Evolutionary conservation across 176 grass and related monocot species (phyloP).

Genomic region (Cymbopogon citratus): DNA sequence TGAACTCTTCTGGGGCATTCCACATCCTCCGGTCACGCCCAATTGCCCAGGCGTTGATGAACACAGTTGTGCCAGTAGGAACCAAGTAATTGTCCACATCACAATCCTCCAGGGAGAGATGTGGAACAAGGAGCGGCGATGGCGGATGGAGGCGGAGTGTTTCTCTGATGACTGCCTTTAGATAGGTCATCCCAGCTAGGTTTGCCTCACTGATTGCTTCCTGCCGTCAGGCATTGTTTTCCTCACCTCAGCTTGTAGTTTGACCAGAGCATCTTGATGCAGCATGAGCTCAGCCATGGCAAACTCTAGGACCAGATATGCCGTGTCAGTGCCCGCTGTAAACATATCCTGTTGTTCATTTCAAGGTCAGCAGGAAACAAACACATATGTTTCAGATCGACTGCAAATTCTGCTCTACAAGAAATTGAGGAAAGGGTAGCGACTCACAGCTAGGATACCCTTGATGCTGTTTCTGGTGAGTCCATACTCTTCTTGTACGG

Average conservation of each 20-base stretch:
- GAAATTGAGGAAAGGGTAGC: neutral
- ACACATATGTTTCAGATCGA: neutral
- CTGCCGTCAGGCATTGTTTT: neutral
- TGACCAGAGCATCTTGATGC: neutral
- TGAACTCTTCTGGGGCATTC: neutral
- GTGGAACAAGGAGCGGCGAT: neutral
- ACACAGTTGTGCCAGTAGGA: neutral
- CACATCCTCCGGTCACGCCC: neutral
- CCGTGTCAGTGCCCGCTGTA: neutral
- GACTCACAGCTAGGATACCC: neutral
- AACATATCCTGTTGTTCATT: neutral
- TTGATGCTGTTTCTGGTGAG: neutral
- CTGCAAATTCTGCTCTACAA: neutral
- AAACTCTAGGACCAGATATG: neutral
- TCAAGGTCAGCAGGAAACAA: too few relatives aligned
- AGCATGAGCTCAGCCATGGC: neutral
- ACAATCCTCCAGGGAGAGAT: neutral
- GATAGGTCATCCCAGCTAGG: neutral
- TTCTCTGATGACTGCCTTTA: neutral
- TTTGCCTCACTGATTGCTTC: neutral
- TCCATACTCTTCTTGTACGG: neutral
- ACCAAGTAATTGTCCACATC: neutral
- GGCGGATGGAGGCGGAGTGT: neutral
- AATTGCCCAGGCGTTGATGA: neutral
- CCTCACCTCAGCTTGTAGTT: neutral